Evolutionary conservation across 371 early-diverging fungal species (phyloP).

Genomic region (Capillidium rhysosporum): DNA sequence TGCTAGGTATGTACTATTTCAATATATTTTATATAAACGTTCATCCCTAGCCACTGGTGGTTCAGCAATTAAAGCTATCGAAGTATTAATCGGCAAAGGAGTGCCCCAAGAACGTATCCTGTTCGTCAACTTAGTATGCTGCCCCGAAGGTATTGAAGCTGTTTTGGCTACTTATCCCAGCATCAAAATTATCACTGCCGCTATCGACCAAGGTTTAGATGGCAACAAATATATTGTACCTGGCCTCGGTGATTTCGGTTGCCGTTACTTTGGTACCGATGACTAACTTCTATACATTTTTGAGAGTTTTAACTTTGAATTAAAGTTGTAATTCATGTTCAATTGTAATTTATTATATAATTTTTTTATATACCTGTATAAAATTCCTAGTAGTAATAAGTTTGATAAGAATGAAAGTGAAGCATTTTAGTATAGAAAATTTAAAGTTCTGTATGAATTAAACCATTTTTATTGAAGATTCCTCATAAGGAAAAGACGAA

Average conservation of each 20-base stretch:
- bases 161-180: constrained; percentile 50
- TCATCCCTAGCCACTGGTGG: constrained; percentile 69
- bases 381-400: too few species aligned
- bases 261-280: constrained; percentile 37
- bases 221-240: constrained; percentile 74
- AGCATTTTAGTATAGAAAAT: too few species aligned
- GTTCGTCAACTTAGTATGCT: constrained; percentile 59
- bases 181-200: constrained; percentile 69
- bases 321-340: too few species aligned
- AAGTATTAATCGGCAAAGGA: constrained; percentile 62
- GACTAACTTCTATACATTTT: constrained; percentile 8
- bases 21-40: neutral
- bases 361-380: too few species aligned
- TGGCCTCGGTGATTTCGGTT: constrained; percentile 85
- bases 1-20: constrained; percentile 42
- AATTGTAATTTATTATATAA: too few species aligned
- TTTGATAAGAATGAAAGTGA: too few species aligned
- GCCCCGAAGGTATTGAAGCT: constrained; percentile 65
- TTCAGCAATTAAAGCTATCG: constrained; percentile 75
- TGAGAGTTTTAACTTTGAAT: too few species aligned
- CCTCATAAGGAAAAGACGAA: too few species aligned
- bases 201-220: constrained; percentile 66
- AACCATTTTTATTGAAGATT: too few species aligned
- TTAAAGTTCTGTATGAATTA: too few species aligned
- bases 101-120: constrained; percentile 73